These are phyloP conservation scores for Volvox reticuliferus DNA, from an alignment of 139 green algal genomes.

Conservation along the genomic window DNA sequence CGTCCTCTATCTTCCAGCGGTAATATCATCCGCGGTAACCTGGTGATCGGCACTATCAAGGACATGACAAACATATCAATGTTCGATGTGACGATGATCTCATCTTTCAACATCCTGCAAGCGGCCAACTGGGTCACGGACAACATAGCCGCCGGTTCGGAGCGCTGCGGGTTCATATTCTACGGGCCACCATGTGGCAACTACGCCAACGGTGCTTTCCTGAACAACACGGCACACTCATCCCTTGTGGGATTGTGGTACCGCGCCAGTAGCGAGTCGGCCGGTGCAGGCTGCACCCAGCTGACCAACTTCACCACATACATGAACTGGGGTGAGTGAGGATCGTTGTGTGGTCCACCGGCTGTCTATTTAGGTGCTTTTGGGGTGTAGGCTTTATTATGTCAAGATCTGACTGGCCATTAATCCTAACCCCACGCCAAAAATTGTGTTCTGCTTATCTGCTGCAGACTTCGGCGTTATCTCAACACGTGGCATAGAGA, in stretches of 20 bases:
- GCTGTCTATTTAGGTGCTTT: too few species aligned
- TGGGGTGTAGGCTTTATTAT: too few species aligned
- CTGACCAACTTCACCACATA: constrained; percentile 62
- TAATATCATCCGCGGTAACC: constrained; percentile 52
- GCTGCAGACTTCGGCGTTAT: constrained; percentile 72
- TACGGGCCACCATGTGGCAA: constrained; percentile 27
- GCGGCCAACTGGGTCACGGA: constrained; percentile 51
- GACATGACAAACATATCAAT: constrained; percentile 44
- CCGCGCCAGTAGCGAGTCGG: background rate
- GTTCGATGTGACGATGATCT: constrained; percentile 5
- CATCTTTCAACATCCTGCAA: constrained; percentile 16
- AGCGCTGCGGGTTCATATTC: constrained; percentile 65
- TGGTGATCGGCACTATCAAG: constrained; percentile 59
- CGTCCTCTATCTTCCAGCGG: background rate
- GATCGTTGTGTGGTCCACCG: too few species aligned
- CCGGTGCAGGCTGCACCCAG: constrained; percentile 46
- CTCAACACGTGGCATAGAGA: constrained; percentile 57
- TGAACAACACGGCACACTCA: constrained; percentile 63
- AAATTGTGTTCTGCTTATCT: too few species aligned
- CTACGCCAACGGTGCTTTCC: constrained; percentile 26
- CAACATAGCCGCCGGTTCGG: constrained; percentile 67
- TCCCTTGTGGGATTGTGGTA: constrained; percentile 55
- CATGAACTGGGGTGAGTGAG: constrained; percentile 60
- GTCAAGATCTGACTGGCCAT: too few species aligned
- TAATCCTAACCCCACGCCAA: too few species aligned